These are phyloP conservation scores for Stylonectria norvegica DNA, from an alignment of 2,329 filamentous ascomycete species.

Conservation along the genomic window DNA sequence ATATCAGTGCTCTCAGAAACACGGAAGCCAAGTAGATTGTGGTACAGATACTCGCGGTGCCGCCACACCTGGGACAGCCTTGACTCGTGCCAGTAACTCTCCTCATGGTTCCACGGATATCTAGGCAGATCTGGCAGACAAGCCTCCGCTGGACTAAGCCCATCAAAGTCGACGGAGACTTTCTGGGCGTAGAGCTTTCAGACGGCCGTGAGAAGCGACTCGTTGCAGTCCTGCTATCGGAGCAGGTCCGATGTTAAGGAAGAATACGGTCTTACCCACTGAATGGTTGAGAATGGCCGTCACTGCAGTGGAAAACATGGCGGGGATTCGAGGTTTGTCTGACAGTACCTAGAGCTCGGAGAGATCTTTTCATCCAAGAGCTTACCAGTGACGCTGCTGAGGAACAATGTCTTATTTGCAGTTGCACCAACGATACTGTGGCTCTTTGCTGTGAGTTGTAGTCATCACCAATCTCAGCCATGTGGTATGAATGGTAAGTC, in stretches of 20 bases:
- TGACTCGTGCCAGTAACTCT: conserved; percentile 7
- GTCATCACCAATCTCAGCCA: conserved; percentile 24
- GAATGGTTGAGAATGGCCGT: conserved; percentile 1
- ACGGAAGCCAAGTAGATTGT: conserved; percentile 19
- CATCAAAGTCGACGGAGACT: conserved; percentile 16
- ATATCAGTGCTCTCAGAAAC: conserved; percentile 14
- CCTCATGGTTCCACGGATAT: conserved; percentile 30
- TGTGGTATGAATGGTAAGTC: conserved; percentile 42
- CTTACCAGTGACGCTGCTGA: conserved; percentile 31
- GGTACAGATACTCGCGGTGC: conserved; percentile 7
- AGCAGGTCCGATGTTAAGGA: conserved; percentile 29
- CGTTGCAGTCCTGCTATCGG: conserved; percentile 11
- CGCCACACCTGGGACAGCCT: conserved; percentile 10
- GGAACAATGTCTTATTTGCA: conserved; percentile 9
- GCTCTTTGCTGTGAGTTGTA: conserved; percentile 21
- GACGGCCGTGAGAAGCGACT: conserved; percentile 25
- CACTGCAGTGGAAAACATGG: conserved; percentile 23
- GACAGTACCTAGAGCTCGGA: conserved; percentile 26
- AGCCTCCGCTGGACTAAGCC: conserved; percentile 4
- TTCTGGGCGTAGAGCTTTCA: conserved; percentile 10
- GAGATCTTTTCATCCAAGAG: not conserved
- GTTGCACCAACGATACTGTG: conserved; percentile 9
- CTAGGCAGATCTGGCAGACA: conserved; percentile 30
- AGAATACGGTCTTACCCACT: conserved; percentile 5
- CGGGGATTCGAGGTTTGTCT: conserved; percentile 30